Base-by-base conservation (phyloP, 495 filamentous ascomycete genomes). In the Pyronema omphalodes region DNA sequence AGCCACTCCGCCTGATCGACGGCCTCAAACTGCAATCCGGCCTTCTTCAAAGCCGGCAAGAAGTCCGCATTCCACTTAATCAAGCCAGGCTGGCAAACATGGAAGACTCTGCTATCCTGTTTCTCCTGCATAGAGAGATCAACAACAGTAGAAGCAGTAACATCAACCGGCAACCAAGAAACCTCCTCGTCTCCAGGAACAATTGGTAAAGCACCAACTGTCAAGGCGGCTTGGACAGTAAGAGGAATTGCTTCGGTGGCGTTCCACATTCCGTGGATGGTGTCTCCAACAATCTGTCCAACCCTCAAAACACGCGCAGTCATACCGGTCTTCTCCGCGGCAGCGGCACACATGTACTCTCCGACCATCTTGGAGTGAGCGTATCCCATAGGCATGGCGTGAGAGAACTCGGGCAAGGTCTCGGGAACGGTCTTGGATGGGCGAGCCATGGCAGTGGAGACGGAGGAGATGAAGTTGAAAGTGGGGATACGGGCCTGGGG, bases 381-480 rank as follows among this genome's bases (percentile, higher is more conserved):
- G 55, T 83, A 83, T 11, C 80, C 80, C 58, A 79, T 73, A 3
- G 66, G 65, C 34, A 74, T 71, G 0, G 78, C 75, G 44, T 70
- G 60, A 4, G 51, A 40, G 0, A 74, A 67, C 7, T 71, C 64
- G 1, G 71, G 70, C 18, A 77, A 61, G 1, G 57, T 50, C 57
- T 79, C 74, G 6, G 71, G 69, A 17, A 76, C 68, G 8, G 53
- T 49, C 53, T 51, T 14, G 29, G 36, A 56, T 3, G 60, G 45
- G 0, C 65, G 65, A 34, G 60, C 57, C 6, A 67, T 66, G 9
- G 68, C 69, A 47, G 73, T 61, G 40, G 76, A 77, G 37, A 75
- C 67, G 3, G 77, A 80, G 5, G 79, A 81, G 66, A 75, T 79
- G 68, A 80, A 81, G 35, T 69, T 65, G 56, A 82, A 75, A 9